Percentiles rank a stretch among this genome's conserved stretches.
Conservation (phyloP, 257 asterid species). For the Nyctanthes arbortristis region DNA sequence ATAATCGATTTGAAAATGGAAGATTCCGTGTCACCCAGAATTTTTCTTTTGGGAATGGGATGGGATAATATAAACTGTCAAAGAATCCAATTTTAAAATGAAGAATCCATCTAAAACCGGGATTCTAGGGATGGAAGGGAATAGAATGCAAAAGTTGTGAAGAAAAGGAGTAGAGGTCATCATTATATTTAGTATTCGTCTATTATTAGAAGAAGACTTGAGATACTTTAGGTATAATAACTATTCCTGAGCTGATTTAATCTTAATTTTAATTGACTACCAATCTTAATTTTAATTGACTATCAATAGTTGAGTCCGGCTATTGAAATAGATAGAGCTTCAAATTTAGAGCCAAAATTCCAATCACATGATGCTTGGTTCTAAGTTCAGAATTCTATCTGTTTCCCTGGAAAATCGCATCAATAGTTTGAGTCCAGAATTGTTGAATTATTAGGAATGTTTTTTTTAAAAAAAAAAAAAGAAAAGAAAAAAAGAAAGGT, state of each 20-base stretch:
- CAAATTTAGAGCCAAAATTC: too few species aligned
- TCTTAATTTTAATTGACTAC: too few species aligned
- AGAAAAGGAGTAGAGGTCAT: conserved; percentile 16
- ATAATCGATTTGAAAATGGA: conserved; percentile 27
- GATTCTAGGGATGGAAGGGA: conserved; percentile 41
- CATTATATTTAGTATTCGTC: neutral
- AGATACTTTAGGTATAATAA: conserved; percentile 8
- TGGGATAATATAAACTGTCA: conserved; percentile 24
- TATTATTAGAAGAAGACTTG: conserved; percentile 25
- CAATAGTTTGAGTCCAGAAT: too few species aligned
- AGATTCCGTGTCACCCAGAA: conserved; percentile 25
- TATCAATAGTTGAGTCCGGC: too few species aligned
- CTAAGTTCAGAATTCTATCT: too few species aligned
- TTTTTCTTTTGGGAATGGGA: conserved; percentile 21
- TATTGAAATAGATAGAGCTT: too few species aligned
- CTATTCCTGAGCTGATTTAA: conserved; percentile 4
- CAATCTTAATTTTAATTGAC: too few species aligned
- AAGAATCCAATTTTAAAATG: conserved; percentile 22
- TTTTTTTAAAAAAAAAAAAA: too few species aligned
- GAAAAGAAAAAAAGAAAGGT: too few species aligned
- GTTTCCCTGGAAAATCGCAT: too few species aligned
- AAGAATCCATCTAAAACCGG: conserved; percentile 38
- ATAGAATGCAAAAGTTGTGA: conserved; percentile 14
- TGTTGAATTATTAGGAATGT: too few species aligned
- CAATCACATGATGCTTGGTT: too few species aligned